Base-by-base conservation (phyloP, 805 yeast genomes). In the Myxozyma kluyveri region DNA sequence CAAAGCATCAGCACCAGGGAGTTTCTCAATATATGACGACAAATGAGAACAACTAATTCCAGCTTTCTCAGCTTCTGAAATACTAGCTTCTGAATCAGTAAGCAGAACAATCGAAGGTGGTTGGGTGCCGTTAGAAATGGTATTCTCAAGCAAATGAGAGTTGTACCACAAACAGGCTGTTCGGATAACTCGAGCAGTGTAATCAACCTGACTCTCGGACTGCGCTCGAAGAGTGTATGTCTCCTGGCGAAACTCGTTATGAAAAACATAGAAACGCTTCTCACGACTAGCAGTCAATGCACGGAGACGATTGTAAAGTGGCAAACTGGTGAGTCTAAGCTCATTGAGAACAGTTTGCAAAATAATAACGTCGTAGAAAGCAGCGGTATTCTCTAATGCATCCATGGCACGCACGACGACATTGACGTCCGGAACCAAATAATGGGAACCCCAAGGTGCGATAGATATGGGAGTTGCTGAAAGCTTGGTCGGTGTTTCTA, bases 291-390 rank as follows among this genome's bases (percentile, higher is more conserved):
- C 84, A 27, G 87, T 82, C 18, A 93, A 72, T 2, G 86, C 79
- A 63, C 97, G 77, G 43, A 91, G 69, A 65, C 99, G 77, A 63
- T 86, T 82, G 67, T 90, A 93, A 18, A 91, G 83, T 3, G 99
- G 96, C 64, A 83, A 80, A 45, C 96, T 87, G 64, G 84, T 76
- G 66, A 88, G 88, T 59, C 88, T 80, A 7, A 91, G 96, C 68
- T 93, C 98, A 61, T 95, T 97, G 32, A 93, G 73, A 2, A 88
- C 97, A 4, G 95, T 86, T 67, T 93, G 99, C 1, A 98, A 96
- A n/a, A 93, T 73, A 50, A 93, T 84, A 17, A 90, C 96, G 69
- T 93, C 98, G 63, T 77, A 84, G 64, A 93, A 87, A 48, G 86
- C 84, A 27, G 78, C 76, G 19, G 75, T 75, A 62, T 81, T 83